Evolutionary conservation across 208 protist species (phyloP).

Genomic region (Acanthamoeba divionensis): DNA sequence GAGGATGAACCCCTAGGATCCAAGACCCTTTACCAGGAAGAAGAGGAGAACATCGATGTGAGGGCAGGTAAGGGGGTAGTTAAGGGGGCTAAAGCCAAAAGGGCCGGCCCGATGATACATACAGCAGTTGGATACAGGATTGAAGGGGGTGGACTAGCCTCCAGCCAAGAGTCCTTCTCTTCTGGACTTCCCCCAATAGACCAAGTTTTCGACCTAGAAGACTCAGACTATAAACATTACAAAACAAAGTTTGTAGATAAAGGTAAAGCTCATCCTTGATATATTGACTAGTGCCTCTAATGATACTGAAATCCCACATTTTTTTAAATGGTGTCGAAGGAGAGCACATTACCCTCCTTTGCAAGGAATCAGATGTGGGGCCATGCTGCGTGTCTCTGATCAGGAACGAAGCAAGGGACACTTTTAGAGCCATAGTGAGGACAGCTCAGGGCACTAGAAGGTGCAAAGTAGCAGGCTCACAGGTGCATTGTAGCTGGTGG

Average conservation of each 20-base stretch:
- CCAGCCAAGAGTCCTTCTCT: not conserved
- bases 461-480: not conserved
- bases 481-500: conserved; percentile 17
- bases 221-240: not conserved
- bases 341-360: conserved; percentile 1
- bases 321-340: not conserved
- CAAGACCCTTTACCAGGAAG: too few relatives aligned
- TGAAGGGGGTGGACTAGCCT: not conserved
- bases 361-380: conserved; percentile 29
- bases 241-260: not conserved
- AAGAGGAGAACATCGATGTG: too few relatives aligned
- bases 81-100: not conserved
- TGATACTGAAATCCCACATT: not conserved
- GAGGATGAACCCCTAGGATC: too few relatives aligned
- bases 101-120: not conserved
- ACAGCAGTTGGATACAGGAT: conserved; percentile 14
- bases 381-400: not conserved
- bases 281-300: not conserved
- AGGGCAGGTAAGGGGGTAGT: conserved; percentile 31
- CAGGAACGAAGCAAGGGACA: not conserved
- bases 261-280: not conserved
- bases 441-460: not conserved
- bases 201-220: not conserved
- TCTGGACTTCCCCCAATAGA: not conserved
- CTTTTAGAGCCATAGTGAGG: not conserved